phyloP scores from a whole-genome alignment of 2,329 filamentous ascomycete genomes.

The Apiospora phragmitis region DNA sequence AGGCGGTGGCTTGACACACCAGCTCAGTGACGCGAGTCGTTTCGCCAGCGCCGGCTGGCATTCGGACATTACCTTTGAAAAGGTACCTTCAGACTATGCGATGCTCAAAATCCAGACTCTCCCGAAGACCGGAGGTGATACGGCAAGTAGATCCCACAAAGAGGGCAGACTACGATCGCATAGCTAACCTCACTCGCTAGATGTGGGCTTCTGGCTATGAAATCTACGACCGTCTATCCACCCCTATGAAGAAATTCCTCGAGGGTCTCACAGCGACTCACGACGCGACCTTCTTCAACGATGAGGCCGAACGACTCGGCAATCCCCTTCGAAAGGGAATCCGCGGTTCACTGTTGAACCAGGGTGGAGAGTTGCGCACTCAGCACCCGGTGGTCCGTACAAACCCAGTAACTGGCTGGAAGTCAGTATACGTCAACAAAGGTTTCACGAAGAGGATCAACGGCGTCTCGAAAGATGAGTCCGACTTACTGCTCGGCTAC shows the following conservation, averaged over 20 bases:
- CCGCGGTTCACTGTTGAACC: constrained; percentile 58
- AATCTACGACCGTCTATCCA: constrained; percentile 55
- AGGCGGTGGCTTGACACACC: constrained; percentile 51
- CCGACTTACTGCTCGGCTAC: constrained; percentile 49
- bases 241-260: constrained; percentile 45
- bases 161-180: not conserved
- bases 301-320: constrained; percentile 48
- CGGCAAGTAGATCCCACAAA: constrained; percentile 24
- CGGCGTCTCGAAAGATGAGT: constrained; percentile 54
- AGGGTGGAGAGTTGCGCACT: constrained; percentile 50
- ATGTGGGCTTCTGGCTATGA: constrained; percentile 54
- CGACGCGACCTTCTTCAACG: constrained; percentile 50
- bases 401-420: constrained; percentile 62
- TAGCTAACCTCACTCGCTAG: constrained; percentile 16
- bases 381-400: constrained; percentile 57
- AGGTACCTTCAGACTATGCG: constrained; percentile 53
- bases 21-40: constrained; percentile 49
- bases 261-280: constrained; percentile 51
- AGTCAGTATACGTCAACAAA: constrained; percentile 51
- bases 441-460: constrained; percentile 57
- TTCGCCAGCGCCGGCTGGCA: constrained; percentile 52
- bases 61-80: constrained; percentile 55
- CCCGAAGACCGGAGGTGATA: constrained; percentile 48
- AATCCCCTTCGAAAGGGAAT: constrained; percentile 43
- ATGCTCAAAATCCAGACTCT: constrained; percentile 51